phyloP scores from a whole-genome alignment of 495 filamentous ascomycete species.

The Penicillium ochrochloron region DNA sequence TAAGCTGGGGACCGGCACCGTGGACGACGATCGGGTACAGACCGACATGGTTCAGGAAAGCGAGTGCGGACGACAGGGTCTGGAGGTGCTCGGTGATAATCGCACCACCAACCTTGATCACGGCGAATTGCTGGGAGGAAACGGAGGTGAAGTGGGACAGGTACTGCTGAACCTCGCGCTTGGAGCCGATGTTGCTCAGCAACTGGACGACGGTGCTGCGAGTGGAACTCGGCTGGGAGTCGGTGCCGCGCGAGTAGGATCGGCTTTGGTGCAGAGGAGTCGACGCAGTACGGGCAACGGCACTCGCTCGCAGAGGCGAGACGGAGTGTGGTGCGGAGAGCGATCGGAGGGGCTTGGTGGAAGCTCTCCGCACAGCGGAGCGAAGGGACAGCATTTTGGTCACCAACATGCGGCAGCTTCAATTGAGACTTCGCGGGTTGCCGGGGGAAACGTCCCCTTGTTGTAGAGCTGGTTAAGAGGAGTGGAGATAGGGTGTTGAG shows the following conservation, averaged over 20 bases:
- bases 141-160: slow-evolving; percentile 97
- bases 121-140: slow-evolving; percentile 96
- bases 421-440: slow-evolving; percentile 30
- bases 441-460: slow-evolving; percentile 26
- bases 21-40: slow-evolving; percentile 96
- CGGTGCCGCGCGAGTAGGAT: slow-evolving; percentile 51
- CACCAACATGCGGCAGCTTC: slow-evolving; percentile 57
- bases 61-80: slow-evolving; percentile 82
- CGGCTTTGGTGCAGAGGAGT: slow-evolving; percentile 42
- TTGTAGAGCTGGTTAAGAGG: background rate
- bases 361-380: slow-evolving; percentile 57
- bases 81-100: slow-evolving; percentile 96
- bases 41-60: slow-evolving; percentile 94
- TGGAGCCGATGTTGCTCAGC: slow-evolving; percentile 94
- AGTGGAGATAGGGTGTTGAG: slow-evolving; percentile 18
- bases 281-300: slow-evolving; percentile 25
- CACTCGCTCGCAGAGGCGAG: slow-evolving; percentile 37
- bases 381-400: slow-evolving; percentile 55
- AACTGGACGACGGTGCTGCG: slow-evolving; percentile 91
- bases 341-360: slow-evolving; percentile 51
- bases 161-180: slow-evolving; percentile 97
- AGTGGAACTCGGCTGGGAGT: slow-evolving; percentile 61
- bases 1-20: slow-evolving; percentile 94
- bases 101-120: slow-evolving; percentile 98
- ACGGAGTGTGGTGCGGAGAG: slow-evolving; percentile 50